Base-by-base conservation (phyloP, 352 stramenopile genomes). In the Hyaloperonospora brassicae region DNA sequence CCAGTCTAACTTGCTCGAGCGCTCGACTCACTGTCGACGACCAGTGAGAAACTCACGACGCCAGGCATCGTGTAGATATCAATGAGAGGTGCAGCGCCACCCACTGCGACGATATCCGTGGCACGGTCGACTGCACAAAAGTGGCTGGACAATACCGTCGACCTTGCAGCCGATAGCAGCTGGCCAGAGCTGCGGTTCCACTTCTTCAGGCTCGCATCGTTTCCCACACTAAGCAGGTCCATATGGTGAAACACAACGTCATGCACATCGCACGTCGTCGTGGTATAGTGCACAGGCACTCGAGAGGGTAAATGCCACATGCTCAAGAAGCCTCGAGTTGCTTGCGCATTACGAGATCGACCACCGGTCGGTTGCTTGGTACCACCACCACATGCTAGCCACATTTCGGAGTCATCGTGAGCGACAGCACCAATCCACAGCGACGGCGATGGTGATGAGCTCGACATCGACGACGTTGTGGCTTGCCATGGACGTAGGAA, bases 221-320 rank as follows among this genome's bases (percentile, higher is more conserved):
- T 87, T 24, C 80, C 80, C 11, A 88, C 77, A 13, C 75, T 87
- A 10, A 88, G 70, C 41, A 90, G 53, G 34, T 87, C 75, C 59
- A 73, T 85, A 51, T 80, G 70, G 44, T 88, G 77, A 64, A 88
- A 88, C 14, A 70, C 70, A 22, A 88, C 62, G 34, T 83, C 77
- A 41, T 87, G 73, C 39, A 90, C 69, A 64, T 90, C 70, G n/a
- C 62, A 67, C 10, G 66, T 54, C 24, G 78, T 85, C 44, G 69
- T 62, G 7, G 77, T 88, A 41, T 70, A 79, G 41, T 88, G 77
- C 38, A 90, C 67, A 0, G 78, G 75, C 17, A 88, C 76, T 34
- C 77, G 78, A 13, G 80, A 88, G 17, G 80, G 80, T 49, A 90
- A 52, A 51, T 90, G 77, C 80, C 80, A 90, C 73, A 90, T 84